These are phyloP conservation scores for Melanomma pulvis-pyrius DNA, from an alignment of 495 filamentous ascomycete genomes.

Conservation along the genomic window DNA sequence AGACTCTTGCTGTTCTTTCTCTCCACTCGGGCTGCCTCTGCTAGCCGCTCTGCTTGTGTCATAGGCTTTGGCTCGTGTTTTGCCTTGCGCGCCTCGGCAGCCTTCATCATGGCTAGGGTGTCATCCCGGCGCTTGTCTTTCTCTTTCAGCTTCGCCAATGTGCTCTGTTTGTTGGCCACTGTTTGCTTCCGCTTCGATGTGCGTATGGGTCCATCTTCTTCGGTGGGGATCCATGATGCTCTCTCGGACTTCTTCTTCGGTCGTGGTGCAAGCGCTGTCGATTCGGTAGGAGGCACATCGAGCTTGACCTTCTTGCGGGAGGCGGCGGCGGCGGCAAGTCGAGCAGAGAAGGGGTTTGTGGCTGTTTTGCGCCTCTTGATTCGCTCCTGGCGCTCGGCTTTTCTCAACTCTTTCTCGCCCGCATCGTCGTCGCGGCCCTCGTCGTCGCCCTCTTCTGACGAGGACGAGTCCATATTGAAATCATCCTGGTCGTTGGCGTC, in stretches of 20 bases:
- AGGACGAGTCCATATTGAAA: slow-evolving; percentile 75
- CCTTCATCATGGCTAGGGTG: slow-evolving; percentile 82
- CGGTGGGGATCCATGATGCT: slow-evolving; percentile 80
- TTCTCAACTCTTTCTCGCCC: slow-evolving; percentile 56
- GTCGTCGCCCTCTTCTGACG: slow-evolving; percentile 71
- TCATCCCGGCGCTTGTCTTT: slow-evolving; percentile 78
- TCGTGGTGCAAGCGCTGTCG: slow-evolving; percentile 57
- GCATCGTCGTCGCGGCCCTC: slow-evolving; percentile 63
- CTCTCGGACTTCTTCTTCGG: slow-evolving; percentile 94
- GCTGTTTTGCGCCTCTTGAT: slow-evolving; percentile 70
- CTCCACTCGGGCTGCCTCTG: slow-evolving; percentile 81
- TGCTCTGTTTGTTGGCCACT: slow-evolving; percentile 78
- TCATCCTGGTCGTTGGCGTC: slow-evolving; percentile 72
- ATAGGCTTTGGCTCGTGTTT: slow-evolving; percentile 73
- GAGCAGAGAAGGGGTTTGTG: slow-evolving; percentile 50
- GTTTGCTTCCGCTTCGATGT: slow-evolving; percentile 83
- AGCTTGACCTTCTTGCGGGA: slow-evolving; percentile 67
- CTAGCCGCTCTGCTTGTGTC: slow-evolving; percentile 86
- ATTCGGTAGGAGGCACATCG: slow-evolving; percentile 53
- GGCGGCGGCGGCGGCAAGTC: slow-evolving; percentile 46
- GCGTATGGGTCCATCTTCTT: slow-evolving; percentile 77
- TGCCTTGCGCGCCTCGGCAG: slow-evolving; percentile 76
- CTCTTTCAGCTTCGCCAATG: slow-evolving; percentile 79
- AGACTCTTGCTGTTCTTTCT: slow-evolving; percentile 85
- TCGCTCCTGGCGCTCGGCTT: slow-evolving; percentile 49